Percentiles rank a stretch among this genome's conserved stretches.
phyloP scores from a whole-genome alignment of 2,329 filamentous ascomycete species.

The Colletotrichum agaves region DNA sequence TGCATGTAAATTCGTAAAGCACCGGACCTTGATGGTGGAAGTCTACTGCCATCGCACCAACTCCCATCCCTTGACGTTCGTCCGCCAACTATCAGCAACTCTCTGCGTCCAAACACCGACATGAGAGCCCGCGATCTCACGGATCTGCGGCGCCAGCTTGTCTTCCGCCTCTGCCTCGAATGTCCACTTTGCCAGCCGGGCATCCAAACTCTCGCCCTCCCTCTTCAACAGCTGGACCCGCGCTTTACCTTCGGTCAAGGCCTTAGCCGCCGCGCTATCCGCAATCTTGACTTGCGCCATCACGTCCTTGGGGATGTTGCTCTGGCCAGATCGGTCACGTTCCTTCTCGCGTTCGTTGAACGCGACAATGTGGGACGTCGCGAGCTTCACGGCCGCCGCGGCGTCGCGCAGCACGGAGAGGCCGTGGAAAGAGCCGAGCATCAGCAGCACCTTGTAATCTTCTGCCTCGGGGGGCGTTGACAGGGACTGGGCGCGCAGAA shows the following conservation, averaged over 20 bases:
- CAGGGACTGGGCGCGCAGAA: conserved; percentile 38
- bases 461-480: conserved; percentile 24
- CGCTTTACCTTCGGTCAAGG: conserved; percentile 48
- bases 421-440: conserved; percentile 49
- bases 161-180: conserved; percentile 35
- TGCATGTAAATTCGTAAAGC: background rate
- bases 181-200: conserved; percentile 43
- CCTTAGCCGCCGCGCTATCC: conserved; percentile 44
- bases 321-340: conserved; percentile 52
- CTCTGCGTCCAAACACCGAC: conserved; percentile 37
- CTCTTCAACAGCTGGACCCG: conserved; percentile 45
- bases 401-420: conserved; percentile 52
- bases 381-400: conserved; percentile 46
- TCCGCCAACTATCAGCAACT: conserved; percentile 41
- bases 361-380: conserved; percentile 47
- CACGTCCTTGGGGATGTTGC: conserved; percentile 51
- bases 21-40: background rate
- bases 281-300: conserved; percentile 48
- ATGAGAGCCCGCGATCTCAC: conserved; percentile 15
- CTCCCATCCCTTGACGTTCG: conserved; percentile 42
- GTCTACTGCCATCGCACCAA: conserved; percentile 40
- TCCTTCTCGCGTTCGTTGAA: conserved; percentile 54
- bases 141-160: conserved; percentile 26
- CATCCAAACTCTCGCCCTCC: conserved; percentile 44
- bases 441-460: conserved; percentile 35